Evolutionary conservation across 2,329 filamentous ascomycete species (phyloP).

Genomic region (Pseudogymnoascus sp.): DNA sequence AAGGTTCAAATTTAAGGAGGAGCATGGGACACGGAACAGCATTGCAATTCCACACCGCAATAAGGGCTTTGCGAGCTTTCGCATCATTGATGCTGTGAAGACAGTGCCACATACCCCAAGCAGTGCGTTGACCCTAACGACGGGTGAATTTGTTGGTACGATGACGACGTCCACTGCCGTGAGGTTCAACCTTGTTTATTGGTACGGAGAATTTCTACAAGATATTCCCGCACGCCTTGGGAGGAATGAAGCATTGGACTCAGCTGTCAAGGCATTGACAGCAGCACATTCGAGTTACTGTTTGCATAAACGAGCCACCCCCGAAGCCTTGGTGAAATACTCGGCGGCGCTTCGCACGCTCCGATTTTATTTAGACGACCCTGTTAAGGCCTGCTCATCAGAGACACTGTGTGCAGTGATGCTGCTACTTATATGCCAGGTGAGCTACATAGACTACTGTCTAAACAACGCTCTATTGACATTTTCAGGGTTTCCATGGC

Average conservation of each 20-base stretch:
- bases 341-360: slow-evolving; percentile 7
- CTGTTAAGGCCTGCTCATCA: slow-evolving; percentile 25
- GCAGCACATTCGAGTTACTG: background rate
- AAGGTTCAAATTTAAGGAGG: slow-evolving; percentile 43
- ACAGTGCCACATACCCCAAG: background rate
- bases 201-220: slow-evolving; percentile 40
- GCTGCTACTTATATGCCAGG: slow-evolving; percentile 30
- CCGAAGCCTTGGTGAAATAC: background rate
- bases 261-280: background rate
- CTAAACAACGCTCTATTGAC: background rate
- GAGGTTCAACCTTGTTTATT: slow-evolving; percentile 37
- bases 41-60: background rate
- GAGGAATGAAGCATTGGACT: slow-evolving; percentile 35
- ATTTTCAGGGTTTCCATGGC: background rate
- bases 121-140: slow-evolving; percentile 27
- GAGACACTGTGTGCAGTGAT: slow-evolving; percentile 33
- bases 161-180: slow-evolving; percentile 36
- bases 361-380: slow-evolving; percentile 27
- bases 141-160: slow-evolving; percentile 27
- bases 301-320: background rate
- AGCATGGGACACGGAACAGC: background rate
- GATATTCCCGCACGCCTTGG: slow-evolving; percentile 41
- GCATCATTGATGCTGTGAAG: background rate
- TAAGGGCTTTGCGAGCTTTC: background rate
- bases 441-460: background rate